Base-by-base conservation (phyloP, 2,329 filamentous ascomycete species). In the Aureobasidium sp. region DNA sequence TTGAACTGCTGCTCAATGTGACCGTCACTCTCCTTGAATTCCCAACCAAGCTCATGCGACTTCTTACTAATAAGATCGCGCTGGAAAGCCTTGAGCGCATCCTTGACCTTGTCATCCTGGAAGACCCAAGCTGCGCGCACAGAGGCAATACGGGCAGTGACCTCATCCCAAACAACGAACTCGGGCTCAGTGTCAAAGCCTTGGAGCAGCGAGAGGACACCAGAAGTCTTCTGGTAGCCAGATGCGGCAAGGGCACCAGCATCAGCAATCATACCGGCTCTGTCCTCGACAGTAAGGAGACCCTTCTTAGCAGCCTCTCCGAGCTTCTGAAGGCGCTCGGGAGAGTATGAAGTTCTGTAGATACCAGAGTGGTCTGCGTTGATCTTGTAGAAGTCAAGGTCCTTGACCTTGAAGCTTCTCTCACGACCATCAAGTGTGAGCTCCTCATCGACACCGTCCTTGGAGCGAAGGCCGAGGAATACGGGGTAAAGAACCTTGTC, bases 1-100 rank as follows among this genome's bases (percentile, higher is more conserved):
- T 97, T 97, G 82, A 96, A 95, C 73, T 97, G 92, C 74, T 96
- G 91, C 73, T 92, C 82, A 67, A 97, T 87, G 72, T 97, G 92
- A 54, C 89, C 90, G 68, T 97, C 93, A 3, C 82, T 82, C 30
- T 92, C 88, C 32, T 85, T 87, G 76, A 97, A 96, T 14, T 84
- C 78, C 93, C 93, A 97, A 63, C 93, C 93, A 48, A 95, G 77
- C 71, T 91, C 84, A 73, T 97, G 92, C 0, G 92, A 88, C 75
- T 91, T 93, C 67, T 83, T 79, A 70, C 86, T 87, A 63, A 90
- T 83, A 27, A 97, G 82, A 11, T 90, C 84, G 65, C 87, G 83
- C 72, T 95, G 87, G 81, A 97, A 96, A 14, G 84, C 81, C 77
- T 92, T 90, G 47, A 97, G 81, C 5, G 88, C 90, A 65, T 92